Base-by-base conservation (phyloP, 768 basidiomycete genomes). In the Boletus pseudopeckii region DNA sequence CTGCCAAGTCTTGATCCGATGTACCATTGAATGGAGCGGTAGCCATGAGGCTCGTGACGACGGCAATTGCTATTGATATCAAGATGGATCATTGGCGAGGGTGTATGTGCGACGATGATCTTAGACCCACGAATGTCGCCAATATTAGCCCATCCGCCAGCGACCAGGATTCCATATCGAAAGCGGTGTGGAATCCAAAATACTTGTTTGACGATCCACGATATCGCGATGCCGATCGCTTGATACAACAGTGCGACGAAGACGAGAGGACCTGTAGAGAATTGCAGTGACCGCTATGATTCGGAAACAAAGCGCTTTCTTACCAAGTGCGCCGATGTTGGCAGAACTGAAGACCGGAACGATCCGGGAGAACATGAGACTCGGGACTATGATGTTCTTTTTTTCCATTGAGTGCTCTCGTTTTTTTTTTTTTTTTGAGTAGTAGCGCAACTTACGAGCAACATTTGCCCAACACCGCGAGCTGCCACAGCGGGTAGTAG, bases 161-260 rank as follows among this genome's bases (percentile, higher is more conserved):
- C 86, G 4, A 81, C 80, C 0, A 90, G 61, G 22, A 90, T 75
- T 0, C 88, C 90, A 60, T 83, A 81, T 44, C 88, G 74, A 63
- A 90, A 90, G 26, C 85, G 77, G 62, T 88, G 84, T 1, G 89
- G 89, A 3, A 90, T 86, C 82, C 87, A 90, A 61, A 86, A 89
- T 46, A 86, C 59, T 56, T 80, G 78, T 45, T 79, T 80, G 49
- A 82, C 69, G n/a, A 79, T 44, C 73, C 76, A 83, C 0, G 82
- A 81, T 22, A 84, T 73, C 7, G 66, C 34, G 9, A 82, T 64
- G 7, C 89, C 85, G 5, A 86, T 67, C 2, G 61, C 62, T 54
- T 84, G 78, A 56, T 90, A 90, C 5, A 85, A 47, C 0, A 85
- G 26, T 0, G 80, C 82, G n/a, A 87, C 69, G 13, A 88, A 72